Evolutionary conservation across 2,329 filamentous ascomycete species (phyloP).

Genomic region (Hypoxylon sp.): DNA sequence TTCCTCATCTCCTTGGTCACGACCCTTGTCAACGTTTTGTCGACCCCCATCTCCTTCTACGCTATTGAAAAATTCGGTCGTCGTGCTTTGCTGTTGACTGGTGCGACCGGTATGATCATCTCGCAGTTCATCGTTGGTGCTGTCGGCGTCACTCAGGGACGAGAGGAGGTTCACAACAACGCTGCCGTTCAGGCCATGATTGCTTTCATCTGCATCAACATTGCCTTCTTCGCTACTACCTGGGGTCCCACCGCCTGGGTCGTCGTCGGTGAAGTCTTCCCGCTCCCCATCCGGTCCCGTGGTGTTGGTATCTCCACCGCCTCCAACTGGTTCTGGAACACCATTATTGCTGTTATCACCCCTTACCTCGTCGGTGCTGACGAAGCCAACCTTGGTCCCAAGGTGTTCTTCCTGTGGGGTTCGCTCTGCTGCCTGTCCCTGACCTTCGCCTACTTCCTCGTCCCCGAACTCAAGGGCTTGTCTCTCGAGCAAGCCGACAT

Average conservation of each 20-base stretch:
- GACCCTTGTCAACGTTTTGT: conserved; percentile 81
- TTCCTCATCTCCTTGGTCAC: conserved; percentile 82
- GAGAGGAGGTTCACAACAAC: conserved; percentile 51
- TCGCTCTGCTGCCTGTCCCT: conserved; percentile 69
- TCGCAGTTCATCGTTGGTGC: conserved; percentile 80
- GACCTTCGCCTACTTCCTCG: conserved; percentile 70
- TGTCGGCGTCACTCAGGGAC: conserved; percentile 64
- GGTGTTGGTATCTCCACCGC: conserved; percentile 80
- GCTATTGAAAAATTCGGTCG: conserved; percentile 79
- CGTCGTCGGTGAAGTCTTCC: conserved; percentile 82
- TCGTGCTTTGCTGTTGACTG: conserved; percentile 77
- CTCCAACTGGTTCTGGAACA: conserved; percentile 83
- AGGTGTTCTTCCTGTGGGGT: conserved; percentile 74
- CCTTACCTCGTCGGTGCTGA: conserved; percentile 77
- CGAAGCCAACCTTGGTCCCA: conserved; percentile 58
- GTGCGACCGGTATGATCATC: conserved; percentile 78
- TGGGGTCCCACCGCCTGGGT: conserved; percentile 80
- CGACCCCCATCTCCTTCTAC: conserved; percentile 80
- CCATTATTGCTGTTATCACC: conserved; percentile 71
- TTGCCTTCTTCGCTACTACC: conserved; percentile 83
- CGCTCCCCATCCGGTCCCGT: conserved; percentile 79
- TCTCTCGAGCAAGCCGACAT: conserved; percentile 81
- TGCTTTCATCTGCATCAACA: conserved; percentile 83
- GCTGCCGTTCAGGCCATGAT: conserved; percentile 69
- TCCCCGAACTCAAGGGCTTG: conserved; percentile 82